A percentile compares a stretch with the other conserved stretches of the same genome.
Conservation (phyloP, 2,329 filamentous ascomycete genomes). For the Orbilia javanica region DNA sequence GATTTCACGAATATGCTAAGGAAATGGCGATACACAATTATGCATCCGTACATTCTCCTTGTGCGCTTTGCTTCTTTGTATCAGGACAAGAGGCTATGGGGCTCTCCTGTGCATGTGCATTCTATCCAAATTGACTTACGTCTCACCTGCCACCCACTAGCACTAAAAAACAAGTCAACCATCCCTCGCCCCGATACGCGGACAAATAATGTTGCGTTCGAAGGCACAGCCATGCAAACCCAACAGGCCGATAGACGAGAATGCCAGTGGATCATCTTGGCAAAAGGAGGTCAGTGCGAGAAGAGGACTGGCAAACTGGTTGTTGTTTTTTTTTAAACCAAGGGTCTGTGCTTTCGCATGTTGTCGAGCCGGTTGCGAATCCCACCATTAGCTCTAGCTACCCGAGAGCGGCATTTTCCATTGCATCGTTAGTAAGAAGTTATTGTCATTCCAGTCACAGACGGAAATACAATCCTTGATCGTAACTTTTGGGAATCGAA, state of each 20-base stretch:
- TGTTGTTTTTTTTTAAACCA: slow-evolving; percentile 14
- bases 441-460: slow-evolving; percentile 14
- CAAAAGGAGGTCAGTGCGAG: slow-evolving; percentile 45
- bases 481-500: slow-evolving; percentile 9
- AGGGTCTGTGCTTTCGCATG: slow-evolving; percentile 20
- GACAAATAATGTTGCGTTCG: slow-evolving; percentile 55
- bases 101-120: slow-evolving; percentile 4
- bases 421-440: neutral
- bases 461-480: neutral
- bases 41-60: neutral
- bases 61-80: neutral
- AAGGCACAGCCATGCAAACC: slow-evolving; percentile 13
- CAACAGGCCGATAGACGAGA: slow-evolving; percentile 41
- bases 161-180: neutral
- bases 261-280: slow-evolving; percentile 14
- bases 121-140: neutral
- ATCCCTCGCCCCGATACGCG: slow-evolving; percentile 19
- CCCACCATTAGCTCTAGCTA: slow-evolving; percentile 9
- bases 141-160: neutral
- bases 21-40: slow-evolving; percentile 8
- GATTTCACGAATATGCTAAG: neutral
- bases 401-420: slow-evolving; percentile 20
- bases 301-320: slow-evolving; percentile 38
- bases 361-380: slow-evolving; percentile 5
- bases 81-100: neutral